These are phyloP conservation scores for Hygrocybe coccinea DNA, from an alignment of 768 basidiomycete genomes.

Conservation along the genomic window DNA sequence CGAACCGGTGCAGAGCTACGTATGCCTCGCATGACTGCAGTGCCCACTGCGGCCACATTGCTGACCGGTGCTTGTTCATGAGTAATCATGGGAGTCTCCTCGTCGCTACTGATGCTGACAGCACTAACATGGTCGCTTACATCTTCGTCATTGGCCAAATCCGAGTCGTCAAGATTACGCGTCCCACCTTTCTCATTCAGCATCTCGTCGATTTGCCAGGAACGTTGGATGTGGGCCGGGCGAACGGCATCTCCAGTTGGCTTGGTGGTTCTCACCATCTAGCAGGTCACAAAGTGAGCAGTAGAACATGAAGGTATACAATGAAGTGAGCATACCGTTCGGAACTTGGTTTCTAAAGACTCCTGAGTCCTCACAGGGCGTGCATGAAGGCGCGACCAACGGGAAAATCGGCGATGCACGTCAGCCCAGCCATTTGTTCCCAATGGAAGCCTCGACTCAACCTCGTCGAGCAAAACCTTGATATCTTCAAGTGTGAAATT, in stretches of 20 bases:
- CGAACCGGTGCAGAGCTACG: too few relatives aligned
- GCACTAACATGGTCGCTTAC: not conserved
- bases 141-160: slow-evolving; percentile 4
- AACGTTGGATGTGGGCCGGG: slow-evolving; percentile 20
- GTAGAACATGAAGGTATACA: too few relatives aligned
- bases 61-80: too few relatives aligned
- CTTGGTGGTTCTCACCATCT: slow-evolving; percentile 22
- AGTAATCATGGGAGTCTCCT: too few relatives aligned
- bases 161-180: slow-evolving; percentile 13
- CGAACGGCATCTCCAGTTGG: slow-evolving; percentile 26
- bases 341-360: slow-evolving; percentile 22
- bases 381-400: slow-evolving; percentile 14
- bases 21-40: too few relatives aligned
- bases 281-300: not conserved
- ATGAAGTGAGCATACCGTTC: not conserved
- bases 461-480: slow-evolving; percentile 11
- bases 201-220: slow-evolving; percentile 16
- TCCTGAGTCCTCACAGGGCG: slow-evolving; percentile 7
- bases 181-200: slow-evolving; percentile 20
- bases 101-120: too few relatives aligned
- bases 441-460: slow-evolving; percentile 16
- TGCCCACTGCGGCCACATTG: too few relatives aligned
- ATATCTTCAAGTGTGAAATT: slow-evolving; percentile 20
- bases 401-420: slow-evolving; percentile 8
- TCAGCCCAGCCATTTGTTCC: slow-evolving; percentile 19